Base-by-base conservation (phyloP, 768 basidiomycete species). In the Cubamyces sp. region DNA sequence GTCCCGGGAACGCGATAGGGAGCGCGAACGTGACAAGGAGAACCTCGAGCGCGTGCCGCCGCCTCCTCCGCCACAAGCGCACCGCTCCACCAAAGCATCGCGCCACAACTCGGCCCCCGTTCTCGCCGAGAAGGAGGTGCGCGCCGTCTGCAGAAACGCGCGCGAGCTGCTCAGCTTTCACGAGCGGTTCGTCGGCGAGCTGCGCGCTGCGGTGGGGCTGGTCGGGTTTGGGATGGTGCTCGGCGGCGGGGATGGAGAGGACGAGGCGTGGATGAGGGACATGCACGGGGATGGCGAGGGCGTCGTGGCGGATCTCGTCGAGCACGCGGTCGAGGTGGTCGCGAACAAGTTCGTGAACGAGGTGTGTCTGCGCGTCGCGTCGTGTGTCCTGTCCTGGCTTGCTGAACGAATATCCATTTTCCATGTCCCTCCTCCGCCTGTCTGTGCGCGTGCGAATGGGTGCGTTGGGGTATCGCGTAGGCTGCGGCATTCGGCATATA, bases 401-500 rank as follows among this genome's bases (percentile, higher is more conserved):
- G 45, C 53, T 58, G 53, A 39, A 40, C 30, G 23, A 26, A 9
- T 7, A n/a, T 14, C 28, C 21, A n/a, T n/a, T n/a, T n/a, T n/a
- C n/a, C n/a, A n/a, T n/a, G n/a, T n/a, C n/a, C n/a, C n/a, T n/a
- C n/a, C n/a, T n/a, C n/a, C n/a, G n/a, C n/a, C n/a, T 42, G 23
- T 14, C 4, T 25, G n/a, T 49, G 19, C 47, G 54, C 59, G 62
- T 54, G 49, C 64, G 62, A n/a, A n/a, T n/a, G 54, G 60, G 63
- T 37, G 68, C 14, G 41, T 57, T 54, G 21, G 64, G 60, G 40
- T 25, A 34, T n/a, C n/a, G n/a, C 66, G 25, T 18, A 96, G 94
- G 88, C 87, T 25, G 78, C 87, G 16, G 77, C 81, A 40, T 96
- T 96, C 66, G 80, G 83, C 59, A 80, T 86, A 1, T 99, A 99